Percentiles rank a stretch among this genome's conserved stretches.
phyloP scores from a whole-genome alignment of 495 filamentous ascomycete genomes.

The Cercophora scortea region DNA sequence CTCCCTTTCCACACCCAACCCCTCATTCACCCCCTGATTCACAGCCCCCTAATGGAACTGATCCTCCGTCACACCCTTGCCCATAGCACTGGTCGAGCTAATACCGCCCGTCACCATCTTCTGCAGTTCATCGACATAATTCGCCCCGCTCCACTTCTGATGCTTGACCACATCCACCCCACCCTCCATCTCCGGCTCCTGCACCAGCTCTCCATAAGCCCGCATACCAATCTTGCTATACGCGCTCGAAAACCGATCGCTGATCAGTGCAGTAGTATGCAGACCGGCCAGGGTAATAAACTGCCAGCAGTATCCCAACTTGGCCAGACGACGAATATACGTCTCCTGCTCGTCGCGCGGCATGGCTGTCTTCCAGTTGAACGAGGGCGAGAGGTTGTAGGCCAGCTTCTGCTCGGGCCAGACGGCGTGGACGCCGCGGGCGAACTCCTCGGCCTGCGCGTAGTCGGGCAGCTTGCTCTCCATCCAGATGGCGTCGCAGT shows the following conservation, averaged over 20 bases:
- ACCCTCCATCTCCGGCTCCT: slow-evolving; percentile 91
- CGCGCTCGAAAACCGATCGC: slow-evolving; percentile 77
- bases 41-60: slow-evolving; percentile 58
- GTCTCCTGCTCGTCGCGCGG: slow-evolving; percentile 87
- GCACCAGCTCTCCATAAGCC: slow-evolving; percentile 91
- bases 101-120: slow-evolving; percentile 97
- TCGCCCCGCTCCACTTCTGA: slow-evolving; percentile 96
- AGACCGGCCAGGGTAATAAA: slow-evolving; percentile 99
- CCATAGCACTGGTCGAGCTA: slow-evolving; percentile 88
- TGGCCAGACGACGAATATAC: slow-evolving; percentile 83
- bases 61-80: slow-evolving; percentile 94
- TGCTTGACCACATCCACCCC: slow-evolving; percentile 93
- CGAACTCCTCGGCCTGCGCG: slow-evolving; percentile 87
- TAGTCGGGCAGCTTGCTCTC: slow-evolving; percentile 95
- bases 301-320: slow-evolving; percentile 96
- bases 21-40: not conserved
- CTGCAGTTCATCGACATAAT: slow-evolving; percentile 85
- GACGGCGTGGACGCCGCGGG: slow-evolving; percentile 84
- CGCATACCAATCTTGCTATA: slow-evolving; percentile 82
- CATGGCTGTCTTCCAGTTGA: slow-evolving; percentile 99
- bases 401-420: slow-evolving; percentile 97
- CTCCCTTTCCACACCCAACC: not conserved
- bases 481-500: slow-evolving; percentile 97
- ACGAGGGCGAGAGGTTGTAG: slow-evolving; percentile 96
- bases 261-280: slow-evolving; percentile 89